Evolutionary conservation across 768 basidiomycete species (phyloP).

Genomic region (Calocybe indica): DNA sequence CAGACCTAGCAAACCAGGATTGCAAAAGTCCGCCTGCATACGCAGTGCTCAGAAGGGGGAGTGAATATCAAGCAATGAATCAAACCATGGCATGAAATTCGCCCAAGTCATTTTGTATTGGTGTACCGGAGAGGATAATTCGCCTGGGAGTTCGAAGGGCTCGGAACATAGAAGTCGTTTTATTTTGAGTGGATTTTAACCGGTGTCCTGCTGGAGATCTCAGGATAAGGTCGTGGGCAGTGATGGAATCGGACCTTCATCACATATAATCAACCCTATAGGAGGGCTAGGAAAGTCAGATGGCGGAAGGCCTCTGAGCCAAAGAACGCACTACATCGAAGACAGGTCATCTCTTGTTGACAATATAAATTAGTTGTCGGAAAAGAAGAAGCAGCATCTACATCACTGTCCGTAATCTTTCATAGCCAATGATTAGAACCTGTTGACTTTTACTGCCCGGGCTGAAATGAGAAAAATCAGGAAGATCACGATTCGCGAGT

Average conservation of each 20-base stretch:
- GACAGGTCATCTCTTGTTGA: conserved; percentile 35
- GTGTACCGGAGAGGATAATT: conserved; percentile 92
- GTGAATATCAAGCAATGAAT: neutral
- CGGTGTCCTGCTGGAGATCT: conserved; percentile 59
- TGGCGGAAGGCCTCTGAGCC: neutral
- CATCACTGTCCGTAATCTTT: conserved; percentile 81
- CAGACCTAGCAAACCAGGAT: conserved; percentile 82
- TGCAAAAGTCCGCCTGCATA: conserved; percentile 82
- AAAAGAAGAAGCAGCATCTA: conserved; percentile 28
- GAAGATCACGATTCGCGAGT: neutral
- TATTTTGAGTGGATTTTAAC: conserved; percentile 86
- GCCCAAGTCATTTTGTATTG: conserved; percentile 92
- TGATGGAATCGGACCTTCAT: conserved; percentile 60
- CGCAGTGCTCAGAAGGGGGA: neutral
- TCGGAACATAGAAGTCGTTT: conserved; percentile 85
- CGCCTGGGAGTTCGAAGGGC: conserved; percentile 68
- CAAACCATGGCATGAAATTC: conserved; percentile 96
- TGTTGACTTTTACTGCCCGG: conserved; percentile 61
- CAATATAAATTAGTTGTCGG: neutral
- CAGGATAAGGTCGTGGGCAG: neutral
- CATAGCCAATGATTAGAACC: conserved; percentile 93
- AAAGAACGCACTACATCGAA: conserved; percentile 52
- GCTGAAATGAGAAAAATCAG: neutral
- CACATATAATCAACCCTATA: conserved; percentile 90
- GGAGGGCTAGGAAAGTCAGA: conserved; percentile 47